These are phyloP conservation scores for Trametes cubensis DNA, from an alignment of 768 basidiomycete species.

Conservation along the genomic window DNA sequence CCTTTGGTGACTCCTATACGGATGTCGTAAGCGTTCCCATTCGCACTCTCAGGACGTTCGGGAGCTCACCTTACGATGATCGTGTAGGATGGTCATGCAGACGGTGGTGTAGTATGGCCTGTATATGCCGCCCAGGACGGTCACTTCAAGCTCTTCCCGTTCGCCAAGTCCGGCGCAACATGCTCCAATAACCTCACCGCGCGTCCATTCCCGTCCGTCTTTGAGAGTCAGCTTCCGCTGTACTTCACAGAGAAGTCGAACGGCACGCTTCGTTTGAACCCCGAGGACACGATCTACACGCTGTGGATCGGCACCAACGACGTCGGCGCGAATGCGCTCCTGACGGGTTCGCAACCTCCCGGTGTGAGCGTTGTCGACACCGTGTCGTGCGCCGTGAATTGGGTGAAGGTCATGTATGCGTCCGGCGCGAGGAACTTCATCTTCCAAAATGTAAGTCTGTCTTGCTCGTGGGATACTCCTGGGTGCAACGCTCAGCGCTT, in stretches of 20 bases:
- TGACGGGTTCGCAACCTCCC: conserved; percentile 50
- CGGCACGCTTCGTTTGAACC: conserved; percentile 42
- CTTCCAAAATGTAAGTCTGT: conserved; percentile 61
- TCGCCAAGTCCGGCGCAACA: conserved; percentile 63
- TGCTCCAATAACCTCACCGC: conserved; percentile 66
- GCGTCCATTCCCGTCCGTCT: conserved; percentile 59
- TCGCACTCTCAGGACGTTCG: conserved; percentile 51
- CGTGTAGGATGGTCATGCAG: conserved; percentile 27
- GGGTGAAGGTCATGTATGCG: conserved; percentile 57
- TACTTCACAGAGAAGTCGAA: conserved; percentile 50
- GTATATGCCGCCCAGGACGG: conserved; percentile 60
- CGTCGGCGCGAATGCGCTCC: conserved; percentile 54
- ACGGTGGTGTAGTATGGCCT: conserved; percentile 57
- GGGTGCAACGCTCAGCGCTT: not conserved
- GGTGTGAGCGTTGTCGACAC: conserved; percentile 61
- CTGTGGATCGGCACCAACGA: conserved; percentile 68
- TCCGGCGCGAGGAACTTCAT: conserved; percentile 67
- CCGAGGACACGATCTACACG: conserved; percentile 58
- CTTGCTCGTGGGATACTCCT: not conserved
- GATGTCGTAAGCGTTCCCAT: conserved; percentile 42
- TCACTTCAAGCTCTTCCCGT: conserved; percentile 53
- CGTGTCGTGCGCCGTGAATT: conserved; percentile 58
- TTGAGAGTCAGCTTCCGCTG: conserved; percentile 58
- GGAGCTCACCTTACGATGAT: not conserved
- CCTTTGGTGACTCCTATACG: conserved; percentile 70